Conservation (phyloP, 208 protist species). For the Acanthamoeba sp. region DNA sequence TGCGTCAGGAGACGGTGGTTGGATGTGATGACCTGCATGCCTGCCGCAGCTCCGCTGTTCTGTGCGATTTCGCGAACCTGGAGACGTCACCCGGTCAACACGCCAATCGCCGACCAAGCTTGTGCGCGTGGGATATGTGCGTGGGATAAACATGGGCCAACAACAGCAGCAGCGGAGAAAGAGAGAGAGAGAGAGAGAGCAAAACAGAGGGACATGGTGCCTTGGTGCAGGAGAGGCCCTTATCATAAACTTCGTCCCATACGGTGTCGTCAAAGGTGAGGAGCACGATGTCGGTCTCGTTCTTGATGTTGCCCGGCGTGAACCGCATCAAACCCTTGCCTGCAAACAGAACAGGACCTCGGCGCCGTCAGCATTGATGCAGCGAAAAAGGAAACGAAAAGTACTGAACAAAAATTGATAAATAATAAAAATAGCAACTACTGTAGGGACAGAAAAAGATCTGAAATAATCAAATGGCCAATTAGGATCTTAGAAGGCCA, state of each 20-base stretch:
- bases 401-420: background rate
- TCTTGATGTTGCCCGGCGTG: background rate
- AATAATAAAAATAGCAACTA: background rate
- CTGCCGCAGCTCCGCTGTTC: background rate
- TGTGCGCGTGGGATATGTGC: no score
- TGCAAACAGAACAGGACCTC: background rate
- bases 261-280: constrained; percentile 19
- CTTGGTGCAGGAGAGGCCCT: background rate
- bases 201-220: background rate
- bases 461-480: no score
- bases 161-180: no score
- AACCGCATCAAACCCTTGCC: background rate
- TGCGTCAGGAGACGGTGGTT: background rate
- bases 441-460: background rate
- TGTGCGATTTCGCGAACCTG: background rate
- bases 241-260: background rate
- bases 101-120: background rate
- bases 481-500: background rate
- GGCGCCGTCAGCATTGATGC: background rate
- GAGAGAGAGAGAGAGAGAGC: no score
- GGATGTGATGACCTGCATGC: background rate
- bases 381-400: background rate
- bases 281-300: background rate
- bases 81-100: background rate
- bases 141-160: no score